A percentile compares a stretch with the other conserved stretches of the same genome.
Conservation (phyloP, 345 rosid species). For the Boechera divaricarpa region DNA sequence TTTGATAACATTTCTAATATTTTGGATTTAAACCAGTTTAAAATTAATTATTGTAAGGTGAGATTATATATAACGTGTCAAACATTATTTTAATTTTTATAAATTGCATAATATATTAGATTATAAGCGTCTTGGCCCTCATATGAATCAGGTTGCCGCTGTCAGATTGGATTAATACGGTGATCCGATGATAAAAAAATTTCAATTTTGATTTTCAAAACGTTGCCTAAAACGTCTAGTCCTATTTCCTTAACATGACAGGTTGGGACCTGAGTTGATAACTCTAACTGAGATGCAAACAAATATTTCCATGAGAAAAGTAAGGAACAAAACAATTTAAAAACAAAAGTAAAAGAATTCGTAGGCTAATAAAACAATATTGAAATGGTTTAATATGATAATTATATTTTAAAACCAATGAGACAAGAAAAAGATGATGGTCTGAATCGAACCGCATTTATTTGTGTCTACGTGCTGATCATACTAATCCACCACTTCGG, state of each 20-base stretch:
- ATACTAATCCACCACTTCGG: conserved; percentile 37
- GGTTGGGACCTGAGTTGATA: neutral
- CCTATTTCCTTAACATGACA: neutral
- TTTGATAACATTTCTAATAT: too few species aligned
- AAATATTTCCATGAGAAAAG: conserved; percentile 7
- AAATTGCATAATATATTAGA: too few species aligned
- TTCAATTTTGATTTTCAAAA: too few species aligned
- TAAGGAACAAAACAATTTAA: neutral
- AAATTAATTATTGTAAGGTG: neutral
- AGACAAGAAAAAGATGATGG: conserved; percentile 49
- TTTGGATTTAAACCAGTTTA: too few species aligned
- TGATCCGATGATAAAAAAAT: too few species aligned
- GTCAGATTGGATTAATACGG: too few species aligned
- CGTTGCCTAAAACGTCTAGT: too few species aligned
- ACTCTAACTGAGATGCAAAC: neutral
- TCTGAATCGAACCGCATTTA: conserved; percentile 67
- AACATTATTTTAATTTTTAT: too few species aligned
- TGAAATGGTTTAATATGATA: conserved; percentile 19
- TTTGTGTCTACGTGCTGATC: conserved; percentile 50
- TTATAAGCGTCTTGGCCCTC: too few species aligned
- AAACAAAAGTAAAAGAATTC: conserved; percentile 16
- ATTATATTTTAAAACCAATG: conserved; percentile 32
- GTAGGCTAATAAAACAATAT: conserved; percentile 22
- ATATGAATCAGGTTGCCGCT: too few species aligned
- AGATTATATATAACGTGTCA: neutral